Conservation (phyloP, 768 basidiomycete genomes). For the Russula emetica region DNA sequence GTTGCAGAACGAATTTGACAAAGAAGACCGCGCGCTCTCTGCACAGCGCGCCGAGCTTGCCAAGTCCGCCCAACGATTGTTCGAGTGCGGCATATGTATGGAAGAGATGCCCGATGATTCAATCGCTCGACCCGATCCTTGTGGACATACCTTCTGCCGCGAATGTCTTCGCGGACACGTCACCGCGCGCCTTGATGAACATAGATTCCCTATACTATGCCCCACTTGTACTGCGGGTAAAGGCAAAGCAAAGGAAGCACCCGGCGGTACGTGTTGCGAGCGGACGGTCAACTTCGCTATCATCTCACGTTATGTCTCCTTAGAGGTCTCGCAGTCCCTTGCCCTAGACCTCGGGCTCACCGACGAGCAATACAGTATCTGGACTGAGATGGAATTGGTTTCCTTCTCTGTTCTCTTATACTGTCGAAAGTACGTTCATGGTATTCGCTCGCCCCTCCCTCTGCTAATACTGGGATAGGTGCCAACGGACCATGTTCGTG, state of each 20-base stretch:
- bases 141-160: constrained; percentile 53
- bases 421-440: constrained; percentile 44
- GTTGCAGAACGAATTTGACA: constrained; percentile 40
- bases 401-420: constrained; percentile 42
- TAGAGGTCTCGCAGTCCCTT: constrained; percentile 41
- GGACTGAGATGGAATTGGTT: constrained; percentile 46
- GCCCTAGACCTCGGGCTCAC: constrained; percentile 46
- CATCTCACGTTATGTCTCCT: not conserved
- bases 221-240: constrained; percentile 46
- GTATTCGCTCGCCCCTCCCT: not conserved
- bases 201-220: constrained; percentile 57
- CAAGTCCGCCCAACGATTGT: constrained; percentile 34
- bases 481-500: constrained; percentile 30
- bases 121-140: constrained; percentile 43
- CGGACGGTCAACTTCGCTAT: not conserved
- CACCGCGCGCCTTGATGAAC: constrained; percentile 45
- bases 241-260: constrained; percentile 26
- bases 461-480: constrained; percentile 19
- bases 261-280: constrained; percentile 34
- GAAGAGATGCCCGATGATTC: constrained; percentile 45
- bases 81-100: constrained; percentile 54
- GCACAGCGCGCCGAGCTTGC: constrained; percentile 36
- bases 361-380: constrained; percentile 39
- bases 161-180: constrained; percentile 46
- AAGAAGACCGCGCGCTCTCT: constrained; percentile 40